Base-by-base conservation (phyloP, 1,284 basidiomycete genomes). In the Stereum hirsutum region DNA sequence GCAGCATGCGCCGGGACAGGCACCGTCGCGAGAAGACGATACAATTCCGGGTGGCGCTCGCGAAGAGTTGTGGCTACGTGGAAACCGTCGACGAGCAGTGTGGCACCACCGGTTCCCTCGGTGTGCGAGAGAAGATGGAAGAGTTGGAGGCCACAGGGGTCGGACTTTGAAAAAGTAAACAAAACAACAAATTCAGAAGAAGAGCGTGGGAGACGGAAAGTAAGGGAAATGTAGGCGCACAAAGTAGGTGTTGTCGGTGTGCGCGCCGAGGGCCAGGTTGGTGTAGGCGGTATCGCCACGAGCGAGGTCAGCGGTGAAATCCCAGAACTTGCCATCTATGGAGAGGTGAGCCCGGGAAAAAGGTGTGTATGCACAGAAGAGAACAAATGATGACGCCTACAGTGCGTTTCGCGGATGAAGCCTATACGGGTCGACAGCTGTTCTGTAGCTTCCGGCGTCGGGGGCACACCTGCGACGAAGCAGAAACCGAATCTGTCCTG, bases 161-260 rank as follows among this genome's bases (percentile, higher is more conserved):
- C 89, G 30, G 88, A 92, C 86, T 89, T 49, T 43, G 31, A 28
- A 40, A 28, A 17, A 32, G n/a, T 32, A 4, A 4, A 32, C 14
- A 12, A 2, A 37, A 14, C 33, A 25, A 21, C 19, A 12, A 31
- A 41, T 23, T 11, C 26, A 48, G 34, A 47, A 33, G 24, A 31
- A 32, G 15, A 32, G 40, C 19, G 32, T 41, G 38, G 12, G 20
- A 17, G 4, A 5, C 30, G 24, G 45, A 32, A 15, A 6, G 49
- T 37, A 19, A 30, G 28, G 4, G 36, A 24, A 14, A 46, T 32
- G 34, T 7, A n/a, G 46, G 63, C 78, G 46, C 53, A 90, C 84
- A 54, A 87, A 92, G 64, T 97, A 97, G 2, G 94, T 95, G 39
- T 89, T 96, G 56, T 98, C 95, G 1, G 94, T 98, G 59, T 99